Conservation (phyloP, 805 yeast genomes). For the Pichia ethanolica region DNA sequence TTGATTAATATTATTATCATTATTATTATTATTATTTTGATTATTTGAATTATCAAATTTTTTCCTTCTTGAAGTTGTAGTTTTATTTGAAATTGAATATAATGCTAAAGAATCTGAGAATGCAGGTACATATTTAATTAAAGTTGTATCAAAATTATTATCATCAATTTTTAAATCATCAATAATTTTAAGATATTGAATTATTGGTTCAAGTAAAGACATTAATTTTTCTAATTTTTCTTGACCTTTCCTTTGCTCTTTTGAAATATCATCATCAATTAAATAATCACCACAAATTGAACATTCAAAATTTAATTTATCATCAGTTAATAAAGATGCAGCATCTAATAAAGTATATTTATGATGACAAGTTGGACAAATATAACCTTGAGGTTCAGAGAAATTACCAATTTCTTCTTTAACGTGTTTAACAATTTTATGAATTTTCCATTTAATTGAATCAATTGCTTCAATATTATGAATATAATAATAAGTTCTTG, state of each 20-base stretch:
- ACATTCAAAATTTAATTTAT: constrained; percentile 73
- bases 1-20: constrained; percentile 24
- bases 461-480: constrained; percentile 92
- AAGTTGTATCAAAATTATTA: constrained; percentile 80
- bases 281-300: constrained; percentile 72
- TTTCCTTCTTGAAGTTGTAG: constrained; percentile 14
- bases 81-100: constrained; percentile 52
- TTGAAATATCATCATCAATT: constrained; percentile 82
- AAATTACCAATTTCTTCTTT: constrained; percentile 79
- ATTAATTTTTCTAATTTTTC: constrained; percentile 74
- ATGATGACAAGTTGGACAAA: constrained; percentile 79
- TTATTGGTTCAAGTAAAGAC: constrained; percentile 85
- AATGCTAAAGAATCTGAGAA: constrained; percentile 61
- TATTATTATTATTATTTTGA: constrained; percentile 23
- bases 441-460: constrained; percentile 93
- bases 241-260: constrained; percentile 74
- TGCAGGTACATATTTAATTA: constrained; percentile 80
- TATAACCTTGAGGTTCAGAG: constrained; percentile 88
- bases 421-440: constrained; percentile 67
- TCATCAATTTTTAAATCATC: constrained; percentile 78
- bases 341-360: constrained; percentile 86
- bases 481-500: constrained; percentile 72
- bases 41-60: constrained; percentile 4
- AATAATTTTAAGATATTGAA: constrained; percentile 72
- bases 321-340: constrained; percentile 70